Evolutionary conservation across 176 grass and related monocot genomes (phyloP).

Genomic region (Oryza longistaminata): DNA sequence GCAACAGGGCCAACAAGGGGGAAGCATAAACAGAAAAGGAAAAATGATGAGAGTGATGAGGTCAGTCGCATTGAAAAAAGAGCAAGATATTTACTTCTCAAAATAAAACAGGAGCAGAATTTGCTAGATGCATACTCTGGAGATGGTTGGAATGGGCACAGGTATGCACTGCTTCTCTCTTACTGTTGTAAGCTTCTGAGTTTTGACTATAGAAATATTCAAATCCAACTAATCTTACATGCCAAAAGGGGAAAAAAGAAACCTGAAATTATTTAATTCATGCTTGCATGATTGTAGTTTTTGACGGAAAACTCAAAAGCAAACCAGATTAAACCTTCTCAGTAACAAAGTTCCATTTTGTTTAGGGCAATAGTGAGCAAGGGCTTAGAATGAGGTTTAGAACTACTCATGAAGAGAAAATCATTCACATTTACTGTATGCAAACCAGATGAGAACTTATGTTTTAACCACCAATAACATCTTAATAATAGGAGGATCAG

Average conservation of each 20-base stretch:
- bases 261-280: background rate
- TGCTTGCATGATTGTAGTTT: background rate
- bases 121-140: constrained; percentile 91
- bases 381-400: constrained; percentile 20
- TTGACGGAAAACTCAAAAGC: background rate
- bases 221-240: constrained; percentile 22
- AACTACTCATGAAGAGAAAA: background rate
- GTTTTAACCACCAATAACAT: constrained; percentile 8
- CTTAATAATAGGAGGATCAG: constrained; percentile 21
- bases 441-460: constrained; percentile 10
- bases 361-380: background rate
- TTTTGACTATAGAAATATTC: constrained; percentile 1
- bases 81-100: constrained; percentile 76
- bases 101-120: constrained; percentile 89
- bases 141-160: constrained; percentile 98
- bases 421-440: background rate
- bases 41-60: constrained; percentile 65
- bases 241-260: background rate
- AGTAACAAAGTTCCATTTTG: background rate
- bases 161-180: constrained; percentile 47
- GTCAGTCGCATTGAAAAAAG: constrained; percentile 77
- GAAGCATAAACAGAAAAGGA: constrained; percentile 57
- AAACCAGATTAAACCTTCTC: background rate
- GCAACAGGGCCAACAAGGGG: constrained; percentile 35
- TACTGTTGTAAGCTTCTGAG: background rate